Percentiles rank a stretch among this genome's conserved stretches.
These are phyloP conservation scores for Candida taoyuanica DNA, from an alignment of 805 yeast genomes.

Conservation along the genomic window DNA sequence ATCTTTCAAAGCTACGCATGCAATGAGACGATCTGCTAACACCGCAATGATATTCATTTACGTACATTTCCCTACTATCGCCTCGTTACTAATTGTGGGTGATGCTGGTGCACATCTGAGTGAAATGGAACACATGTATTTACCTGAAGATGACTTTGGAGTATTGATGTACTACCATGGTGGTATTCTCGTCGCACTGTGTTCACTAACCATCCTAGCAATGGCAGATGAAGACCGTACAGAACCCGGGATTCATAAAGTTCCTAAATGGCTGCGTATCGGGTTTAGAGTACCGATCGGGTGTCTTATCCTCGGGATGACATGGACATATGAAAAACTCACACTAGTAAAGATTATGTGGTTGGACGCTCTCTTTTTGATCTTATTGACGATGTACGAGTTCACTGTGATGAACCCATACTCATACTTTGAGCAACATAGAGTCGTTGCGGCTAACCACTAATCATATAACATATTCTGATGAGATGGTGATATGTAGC, in stretches of 20 bases:
- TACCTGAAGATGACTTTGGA: constrained; percentile 33
- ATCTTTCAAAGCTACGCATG: constrained; percentile 43
- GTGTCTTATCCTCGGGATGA: constrained; percentile 34
- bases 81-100: constrained; percentile 49
- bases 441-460: background rate
- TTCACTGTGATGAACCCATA: constrained; percentile 28
- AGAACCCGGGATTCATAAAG: constrained; percentile 27
- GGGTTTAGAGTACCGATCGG: constrained; percentile 39
- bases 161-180: constrained; percentile 48
- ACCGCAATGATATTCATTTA: constrained; percentile 45
- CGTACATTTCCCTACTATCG: constrained; percentile 48
- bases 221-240: constrained; percentile 42
- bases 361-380: constrained; percentile 33
- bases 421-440: background rate
- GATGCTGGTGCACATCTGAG: constrained; percentile 53
- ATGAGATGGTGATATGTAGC: no score
- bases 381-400: constrained; percentile 35
- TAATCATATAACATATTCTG: no score
- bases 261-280: constrained; percentile 36
- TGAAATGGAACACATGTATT: constrained; percentile 26
- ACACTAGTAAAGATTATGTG: constrained; percentile 39
- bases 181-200: constrained; percentile 44
- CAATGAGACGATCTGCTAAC: constrained; percentile 43
- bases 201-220: constrained; percentile 38
- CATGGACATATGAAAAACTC: constrained; percentile 38